Conservation (phyloP, 2,329 filamentous ascomycete genomes). For the Pezicula neosporulosa region DNA sequence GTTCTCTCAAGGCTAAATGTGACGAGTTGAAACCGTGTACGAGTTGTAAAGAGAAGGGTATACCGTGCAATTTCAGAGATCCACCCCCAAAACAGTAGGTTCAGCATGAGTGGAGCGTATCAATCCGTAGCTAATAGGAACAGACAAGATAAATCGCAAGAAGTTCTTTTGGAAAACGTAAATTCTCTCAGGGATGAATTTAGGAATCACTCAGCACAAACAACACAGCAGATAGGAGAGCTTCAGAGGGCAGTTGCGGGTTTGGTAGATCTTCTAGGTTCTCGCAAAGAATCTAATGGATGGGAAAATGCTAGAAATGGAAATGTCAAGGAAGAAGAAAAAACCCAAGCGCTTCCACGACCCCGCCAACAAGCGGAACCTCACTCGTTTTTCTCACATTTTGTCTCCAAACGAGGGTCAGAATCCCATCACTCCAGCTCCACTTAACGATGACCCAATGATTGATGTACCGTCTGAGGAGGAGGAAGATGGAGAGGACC, state of each 20-base stretch:
- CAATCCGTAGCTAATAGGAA: constrained; percentile 14
- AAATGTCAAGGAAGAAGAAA: too few relatives aligned
- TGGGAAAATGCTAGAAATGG: too few relatives aligned
- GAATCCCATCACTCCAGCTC: constrained; percentile 4
- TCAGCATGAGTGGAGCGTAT: constrained; percentile 31
- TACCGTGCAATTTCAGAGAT: constrained; percentile 85
- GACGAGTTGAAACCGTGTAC: constrained; percentile 83
- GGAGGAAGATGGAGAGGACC: constrained; percentile 45
- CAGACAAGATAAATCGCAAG: constrained; percentile 51
- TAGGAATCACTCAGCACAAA: not conserved
- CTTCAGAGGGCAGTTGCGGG: not conserved
- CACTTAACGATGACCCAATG: constrained; percentile 1
- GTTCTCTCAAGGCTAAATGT: constrained; percentile 85
- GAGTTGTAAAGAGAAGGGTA: constrained; percentile 82
- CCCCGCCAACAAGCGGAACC: too few relatives aligned
- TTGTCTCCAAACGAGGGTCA: not conserved
- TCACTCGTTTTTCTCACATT: too few relatives aligned
- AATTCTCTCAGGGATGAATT: constrained; percentile 10
- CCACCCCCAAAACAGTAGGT: constrained; percentile 86
- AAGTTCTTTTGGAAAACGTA: constrained; percentile 53
- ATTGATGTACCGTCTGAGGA: constrained; percentile 28
- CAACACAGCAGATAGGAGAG: not conserved
- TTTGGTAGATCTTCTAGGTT: not conserved
- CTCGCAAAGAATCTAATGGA: too few relatives aligned
- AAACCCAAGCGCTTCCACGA: too few relatives aligned